Evolutionary conservation across 306 rosid species (phyloP), one percentile per base, ranked within the genome.

Genomic region (Abrus pulchellus): DNA sequence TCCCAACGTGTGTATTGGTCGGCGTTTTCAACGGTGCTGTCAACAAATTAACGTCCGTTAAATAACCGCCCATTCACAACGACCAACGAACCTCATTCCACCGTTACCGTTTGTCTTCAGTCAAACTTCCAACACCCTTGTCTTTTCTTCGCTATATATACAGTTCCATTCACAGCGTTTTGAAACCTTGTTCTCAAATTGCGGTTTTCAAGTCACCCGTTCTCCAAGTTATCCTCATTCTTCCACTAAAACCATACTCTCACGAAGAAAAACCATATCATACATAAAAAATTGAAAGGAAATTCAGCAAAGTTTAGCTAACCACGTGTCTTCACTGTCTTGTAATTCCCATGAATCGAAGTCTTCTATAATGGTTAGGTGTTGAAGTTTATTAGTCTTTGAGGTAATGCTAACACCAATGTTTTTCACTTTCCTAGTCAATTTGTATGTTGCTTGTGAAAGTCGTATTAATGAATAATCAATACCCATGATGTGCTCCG

Each of bases 1-100:
- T 68, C 60, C 60, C 12, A 73, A 55, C 77, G 77, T 38, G 78
- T 40, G 54, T 29, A 54, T 4, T 41, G 78, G 78, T 73, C 78
- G 78, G 78, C 12, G 67, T 40, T 56, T 28, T 73, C 29, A 27
- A 6, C 53, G 1, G 4, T 49, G 13, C 7, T 20, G 76, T 71
- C 76, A 71, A 52, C 48, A 2, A 50, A 4, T 70, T 33, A 50
- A 71, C 63, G 62, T 49, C 76, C 63, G 62, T 71, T 52, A 71
- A 2, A 6, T 0, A 33, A 32, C 11, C 1, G 29, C 11, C 3
- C 45, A 12, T 11, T 1, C 11, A 5, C 1, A 4, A 9, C 6
- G 63, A 56, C 65, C 65, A 9, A 3, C 20, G n/a, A 43, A 33
- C 29, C 34, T 71, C n/a, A 7, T 6, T 34, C 34, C 20, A 7